Percentiles rank a stretch among this genome's conserved stretches.
Evolutionary conservation across 345 rosid genomes (phyloP).

Genomic region (Pistacia vera): DNA sequence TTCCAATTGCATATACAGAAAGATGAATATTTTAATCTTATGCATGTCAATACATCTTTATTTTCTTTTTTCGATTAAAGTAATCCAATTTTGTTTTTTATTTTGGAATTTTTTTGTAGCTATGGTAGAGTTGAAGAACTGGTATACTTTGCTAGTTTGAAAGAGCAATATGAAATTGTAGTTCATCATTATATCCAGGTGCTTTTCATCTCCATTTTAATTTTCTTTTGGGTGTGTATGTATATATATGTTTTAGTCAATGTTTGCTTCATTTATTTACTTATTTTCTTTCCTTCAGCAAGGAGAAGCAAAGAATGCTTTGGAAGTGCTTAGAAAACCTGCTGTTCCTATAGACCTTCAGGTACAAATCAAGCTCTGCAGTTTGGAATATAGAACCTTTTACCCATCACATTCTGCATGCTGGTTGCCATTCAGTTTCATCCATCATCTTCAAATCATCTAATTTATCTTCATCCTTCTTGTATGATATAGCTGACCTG

Average conservation of each 20-base stretch:
- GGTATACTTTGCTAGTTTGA: slow-evolving; percentile 92
- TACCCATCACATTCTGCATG: slow-evolving; percentile 10
- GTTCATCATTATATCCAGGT: slow-evolving; percentile 95
- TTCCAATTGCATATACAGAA: slow-evolving; percentile 11
- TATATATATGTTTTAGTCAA: too few species aligned
- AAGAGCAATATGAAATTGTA: slow-evolving; percentile 93
- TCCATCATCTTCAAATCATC: slow-evolving; percentile 6
- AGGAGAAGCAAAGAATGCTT: slow-evolving; percentile 96
- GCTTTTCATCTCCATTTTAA: slow-evolving; percentile 11
- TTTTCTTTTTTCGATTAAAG: slow-evolving; percentile 3
- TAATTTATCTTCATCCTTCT: slow-evolving; percentile 2
- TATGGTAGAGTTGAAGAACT: slow-evolving; percentile 96
- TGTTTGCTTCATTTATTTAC: background rate
- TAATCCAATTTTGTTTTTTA: slow-evolving; percentile 12
- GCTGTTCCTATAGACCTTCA: slow-evolving; percentile 86
- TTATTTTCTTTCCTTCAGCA: slow-evolving; percentile 51
- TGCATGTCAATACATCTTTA: background rate
- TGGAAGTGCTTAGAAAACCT: slow-evolving; percentile 89
- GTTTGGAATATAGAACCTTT: slow-evolving; percentile 14
- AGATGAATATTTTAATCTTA: background rate
- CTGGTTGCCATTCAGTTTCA: background rate
- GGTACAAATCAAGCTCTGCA: slow-evolving; percentile 45
- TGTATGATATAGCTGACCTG: slow-evolving; percentile 10
- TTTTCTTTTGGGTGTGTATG: slow-evolving; percentile 1
- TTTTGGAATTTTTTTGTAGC: slow-evolving; percentile 54